Conservation (phyloP, 2,329 filamentous ascomycete species). For the Blastomyces gilchristii region DNA sequence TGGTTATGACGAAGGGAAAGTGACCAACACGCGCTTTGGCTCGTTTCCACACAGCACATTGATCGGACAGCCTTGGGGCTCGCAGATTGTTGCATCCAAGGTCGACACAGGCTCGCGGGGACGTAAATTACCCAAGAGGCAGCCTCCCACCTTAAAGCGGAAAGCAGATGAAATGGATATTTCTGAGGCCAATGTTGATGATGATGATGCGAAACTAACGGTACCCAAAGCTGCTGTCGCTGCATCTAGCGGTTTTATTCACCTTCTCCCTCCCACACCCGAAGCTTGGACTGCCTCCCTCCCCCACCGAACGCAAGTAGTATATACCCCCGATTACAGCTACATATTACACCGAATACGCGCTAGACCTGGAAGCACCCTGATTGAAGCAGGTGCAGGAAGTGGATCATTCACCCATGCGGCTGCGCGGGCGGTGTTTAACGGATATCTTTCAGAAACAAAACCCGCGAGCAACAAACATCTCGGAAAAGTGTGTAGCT, state of each 20-base stretch:
- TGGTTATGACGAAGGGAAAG: conserved; percentile 65
- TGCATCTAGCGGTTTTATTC: conserved; percentile 40
- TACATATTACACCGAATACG: conserved; percentile 42
- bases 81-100: conserved; percentile 77
- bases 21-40: conserved; percentile 87
- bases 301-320: conserved; percentile 43
- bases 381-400: conserved; percentile 44
- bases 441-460: conserved; percentile 30
- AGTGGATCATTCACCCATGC: conserved; percentile 45
- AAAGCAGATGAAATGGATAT: conserved; percentile 30
- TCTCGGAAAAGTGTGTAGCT: conserved; percentile 40
- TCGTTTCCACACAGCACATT: conserved; percentile 76
- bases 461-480: conserved; percentile 20
- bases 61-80: conserved; percentile 75
- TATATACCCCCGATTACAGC: conserved; percentile 45
- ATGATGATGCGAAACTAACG: conserved; percentile 21
- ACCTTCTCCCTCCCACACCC: conserved; percentile 41
- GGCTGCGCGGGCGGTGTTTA: conserved; percentile 40
- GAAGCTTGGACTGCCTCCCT: conserved; percentile 43
- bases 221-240: conserved; percentile 27
- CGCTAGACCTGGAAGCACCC: conserved; percentile 35
- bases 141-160: conserved; percentile 11
- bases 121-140: conserved; percentile 43
- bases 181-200: conserved; percentile 20
- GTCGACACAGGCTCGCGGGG: conserved; percentile 89